Evolutionary conservation across 148 eudicot species (phyloP), one percentile per base, ranked within the genome.

Genomic region (Diospyros lotus): DNA sequence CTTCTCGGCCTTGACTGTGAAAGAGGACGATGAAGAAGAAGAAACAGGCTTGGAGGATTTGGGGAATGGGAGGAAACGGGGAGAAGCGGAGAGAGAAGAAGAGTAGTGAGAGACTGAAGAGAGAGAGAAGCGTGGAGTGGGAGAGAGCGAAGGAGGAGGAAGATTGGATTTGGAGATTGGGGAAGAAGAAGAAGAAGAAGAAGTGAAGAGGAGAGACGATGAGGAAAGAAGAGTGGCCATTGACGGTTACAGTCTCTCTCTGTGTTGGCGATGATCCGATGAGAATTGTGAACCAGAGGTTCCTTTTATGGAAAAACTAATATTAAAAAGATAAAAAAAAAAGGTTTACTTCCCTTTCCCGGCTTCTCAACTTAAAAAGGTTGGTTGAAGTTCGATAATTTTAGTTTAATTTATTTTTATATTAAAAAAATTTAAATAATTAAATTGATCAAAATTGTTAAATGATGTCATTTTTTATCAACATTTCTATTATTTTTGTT

Each of bases 151-250:
- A 61, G 75, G 80, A 12, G 74, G 82, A 59, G 82, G 43, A 28
- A 12, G 77, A 9, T 41, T 41, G 77, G 70, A 53, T 61, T 41
- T 41, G 77, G 70, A 53, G 70, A 39, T 64, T 42, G 83, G 64
- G 64, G 76, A 58, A 11, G 82, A 60, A 28, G 28, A 28, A 28
- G 28, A 28, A 28, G 28, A 28, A 28, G 28, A 28, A 28, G 28
- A 28, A 28, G 28, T 28, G 46, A 77, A 81, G 72, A 79, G 53
- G 58, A 79, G 60, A 52, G 84, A 77, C 14, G 91, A 87, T 45
- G 91, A 76, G 62, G 89, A 82, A 69, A 76, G 74, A 59, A 86
- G 78, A 84, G 91, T 78, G 75, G 97, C 97, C 98, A 94, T 93
- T 82, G 86, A 69, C 61, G 39, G 42, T 38, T 74, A 13, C 44